Percentiles rank a stretch among this genome's conserved stretches.
These are phyloP conservation scores for Capsicum chinense DNA, from an alignment of 257 asterid species.

Conservation along the genomic window DNA sequence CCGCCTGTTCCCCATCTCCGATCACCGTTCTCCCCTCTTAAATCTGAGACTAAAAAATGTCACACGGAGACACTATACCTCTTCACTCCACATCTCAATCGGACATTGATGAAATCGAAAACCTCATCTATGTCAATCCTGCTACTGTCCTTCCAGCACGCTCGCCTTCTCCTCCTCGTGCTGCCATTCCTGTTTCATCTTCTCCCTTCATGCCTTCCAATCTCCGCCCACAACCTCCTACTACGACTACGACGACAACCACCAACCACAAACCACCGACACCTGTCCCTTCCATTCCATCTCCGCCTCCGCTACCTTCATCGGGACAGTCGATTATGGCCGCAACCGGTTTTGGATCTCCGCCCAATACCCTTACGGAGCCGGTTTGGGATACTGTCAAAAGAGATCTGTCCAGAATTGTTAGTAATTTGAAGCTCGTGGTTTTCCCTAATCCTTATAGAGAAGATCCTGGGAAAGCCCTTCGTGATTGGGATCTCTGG, in stretches of 20 bases:
- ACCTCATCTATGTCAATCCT: constrained; percentile 75
- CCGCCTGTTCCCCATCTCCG: background rate
- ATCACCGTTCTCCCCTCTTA: background rate
- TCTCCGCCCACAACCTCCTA: constrained; percentile 50
- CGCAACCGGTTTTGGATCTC: constrained; percentile 66
- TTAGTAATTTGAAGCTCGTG: constrained; percentile 87
- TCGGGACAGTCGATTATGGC: constrained; percentile 39
- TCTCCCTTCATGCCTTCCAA: constrained; percentile 62
- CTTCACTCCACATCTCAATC: constrained; percentile 86
- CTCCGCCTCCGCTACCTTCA: constrained; percentile 38
- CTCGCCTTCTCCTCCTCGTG: constrained; percentile 81
- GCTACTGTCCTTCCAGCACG: constrained; percentile 75
- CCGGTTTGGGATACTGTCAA: constrained; percentile 97
- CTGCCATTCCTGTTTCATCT: constrained; percentile 66
- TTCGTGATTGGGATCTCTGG: constrained; percentile 98
- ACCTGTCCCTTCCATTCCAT: constrained; percentile 45
- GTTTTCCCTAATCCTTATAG: constrained; percentile 91
- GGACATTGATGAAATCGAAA: constrained; percentile 96
- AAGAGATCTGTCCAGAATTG: constrained; percentile 87
- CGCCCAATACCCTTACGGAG: constrained; percentile 81
- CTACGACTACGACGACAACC: constrained; percentile 39
- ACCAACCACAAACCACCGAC: constrained; percentile 23
- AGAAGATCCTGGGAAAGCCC: constrained; percentile 97
- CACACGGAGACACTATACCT: constrained; percentile 75
- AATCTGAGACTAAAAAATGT: constrained; percentile 46